Evolutionary conservation across 805 yeast species (phyloP).

Genomic region (Zygotorulaspora sp.): DNA sequence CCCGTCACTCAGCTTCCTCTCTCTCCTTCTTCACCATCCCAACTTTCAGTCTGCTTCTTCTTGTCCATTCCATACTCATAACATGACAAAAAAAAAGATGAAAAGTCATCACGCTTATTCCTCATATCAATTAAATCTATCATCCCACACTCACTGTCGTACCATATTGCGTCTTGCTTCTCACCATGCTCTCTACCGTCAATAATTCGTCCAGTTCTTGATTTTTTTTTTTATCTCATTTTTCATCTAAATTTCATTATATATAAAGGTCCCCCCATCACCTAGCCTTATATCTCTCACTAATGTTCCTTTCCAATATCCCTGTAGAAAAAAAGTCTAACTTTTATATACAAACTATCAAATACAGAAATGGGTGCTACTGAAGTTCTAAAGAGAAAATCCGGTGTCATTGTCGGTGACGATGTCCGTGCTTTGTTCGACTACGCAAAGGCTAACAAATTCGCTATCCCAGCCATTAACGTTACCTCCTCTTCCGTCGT

Average conservation of each 20-base stretch:
- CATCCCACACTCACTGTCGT: slow-evolving; percentile 1
- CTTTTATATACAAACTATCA: background rate
- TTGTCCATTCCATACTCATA: no score
- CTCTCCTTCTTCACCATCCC: no score
- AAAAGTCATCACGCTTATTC: no score
- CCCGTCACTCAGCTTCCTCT: no score
- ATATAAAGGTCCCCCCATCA: slow-evolving; percentile 2
- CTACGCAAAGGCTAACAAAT: slow-evolving; percentile 88
- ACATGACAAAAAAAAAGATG: no score
- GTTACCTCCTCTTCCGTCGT: slow-evolving; percentile 97
- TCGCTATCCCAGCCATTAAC: slow-evolving; percentile 98
- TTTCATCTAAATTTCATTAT: no score
- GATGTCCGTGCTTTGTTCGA: slow-evolving; percentile 81
- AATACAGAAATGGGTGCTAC: slow-evolving; percentile 50
- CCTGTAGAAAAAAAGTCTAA: slow-evolving; percentile 1
- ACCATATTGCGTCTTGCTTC: background rate
- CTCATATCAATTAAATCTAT: no score
- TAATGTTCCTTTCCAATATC: background rate
- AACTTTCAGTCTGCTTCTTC: no score
- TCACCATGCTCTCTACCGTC: no score
- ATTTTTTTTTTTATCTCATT: slow-evolving; percentile 1
- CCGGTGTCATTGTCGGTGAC: slow-evolving; percentile 99
- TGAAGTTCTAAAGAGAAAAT: slow-evolving; percentile 79
- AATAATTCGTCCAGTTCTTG: no score
- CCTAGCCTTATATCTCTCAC: no score